A percentile compares a stretch with the other conserved stretches of the same genome.
Conservation (phyloP, 192 early-diverging fungal genomes). For the Endogone sp. region DNA sequence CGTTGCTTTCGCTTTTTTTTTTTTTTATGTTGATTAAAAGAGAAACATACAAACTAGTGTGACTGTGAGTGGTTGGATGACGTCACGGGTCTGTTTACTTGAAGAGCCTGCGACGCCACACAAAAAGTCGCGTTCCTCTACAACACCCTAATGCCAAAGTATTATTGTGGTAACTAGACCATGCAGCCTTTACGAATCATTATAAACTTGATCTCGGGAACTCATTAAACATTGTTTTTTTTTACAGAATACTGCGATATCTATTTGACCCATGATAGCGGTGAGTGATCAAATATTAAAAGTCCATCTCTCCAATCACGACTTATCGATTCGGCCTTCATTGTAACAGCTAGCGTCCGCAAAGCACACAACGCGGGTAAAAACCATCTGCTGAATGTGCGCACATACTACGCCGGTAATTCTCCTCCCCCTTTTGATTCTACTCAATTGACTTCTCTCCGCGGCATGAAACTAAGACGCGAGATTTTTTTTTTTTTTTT, state of each 20-base stretch:
- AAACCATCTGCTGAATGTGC: conserved; percentile 90
- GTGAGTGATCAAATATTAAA: conserved; percentile 24
- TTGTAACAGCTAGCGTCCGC: conserved; percentile 68
- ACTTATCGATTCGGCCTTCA: conserved; percentile 2
- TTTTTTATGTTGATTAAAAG: not conserved
- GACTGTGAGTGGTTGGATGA: not conserved
- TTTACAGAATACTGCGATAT: conserved; percentile 92
- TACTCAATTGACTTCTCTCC: too few species aligned
- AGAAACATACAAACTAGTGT: not conserved
- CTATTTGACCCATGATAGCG: conserved; percentile 85
- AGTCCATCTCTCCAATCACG: not conserved
- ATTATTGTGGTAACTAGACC: conserved; percentile 73
- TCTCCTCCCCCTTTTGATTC: not conserved
- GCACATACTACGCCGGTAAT: conserved; percentile 81
- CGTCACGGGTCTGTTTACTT: not conserved
- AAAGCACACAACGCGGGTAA: conserved; percentile 94
- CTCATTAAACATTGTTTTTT: not conserved
- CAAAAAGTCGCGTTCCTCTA: not conserved
- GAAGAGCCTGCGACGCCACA: not conserved
- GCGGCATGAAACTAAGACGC: not conserved
- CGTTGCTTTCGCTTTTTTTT: not conserved
- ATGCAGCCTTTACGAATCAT: not conserved
- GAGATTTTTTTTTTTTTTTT: not conserved
- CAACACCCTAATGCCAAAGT: conserved; percentile 84
- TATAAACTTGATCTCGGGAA: too few species aligned